Evolutionary conservation across 441 rosid species (phyloP).

Genomic region (Flueggea neowawraea): DNA sequence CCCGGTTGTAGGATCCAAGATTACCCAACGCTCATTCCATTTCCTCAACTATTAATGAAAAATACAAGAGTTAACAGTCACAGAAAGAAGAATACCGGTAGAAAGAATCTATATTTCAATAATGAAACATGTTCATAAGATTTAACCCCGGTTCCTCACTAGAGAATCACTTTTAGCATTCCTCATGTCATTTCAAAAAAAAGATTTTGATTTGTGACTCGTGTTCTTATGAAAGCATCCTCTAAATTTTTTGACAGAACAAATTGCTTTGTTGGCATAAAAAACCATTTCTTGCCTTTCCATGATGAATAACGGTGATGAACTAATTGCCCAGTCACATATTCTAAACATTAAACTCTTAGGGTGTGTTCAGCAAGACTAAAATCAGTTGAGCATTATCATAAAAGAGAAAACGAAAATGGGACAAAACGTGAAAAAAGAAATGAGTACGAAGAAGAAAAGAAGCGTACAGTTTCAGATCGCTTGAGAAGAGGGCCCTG

Average conservation of each 20-base stretch:
- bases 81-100: not conserved
- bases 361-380: too few relatives aligned
- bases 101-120: not conserved
- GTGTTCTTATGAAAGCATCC: too few relatives aligned
- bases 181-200: not conserved
- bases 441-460: too few relatives aligned
- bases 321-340: too few relatives aligned
- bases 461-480: slow-evolving; percentile 76
- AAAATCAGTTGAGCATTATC: too few relatives aligned
- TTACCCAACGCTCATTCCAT: slow-evolving; percentile 98
- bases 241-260: too few relatives aligned
- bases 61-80: slow-evolving; percentile 1
- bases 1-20: slow-evolving; percentile 94
- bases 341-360: too few relatives aligned
- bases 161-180: not conserved
- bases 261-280: too few relatives aligned
- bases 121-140: not conserved
- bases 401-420: too few relatives aligned
- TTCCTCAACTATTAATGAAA: slow-evolving; percentile 61
- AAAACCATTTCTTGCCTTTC: too few relatives aligned
- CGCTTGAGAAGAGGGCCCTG: slow-evolving; percentile 98
- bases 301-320: too few relatives aligned
- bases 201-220: not conserved
- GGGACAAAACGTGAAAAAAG: too few relatives aligned
- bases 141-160: not conserved